Evolutionary conservation across 2,329 filamentous ascomycete genomes (phyloP).

Genomic region (Pseudocercospora fuligena): DNA sequence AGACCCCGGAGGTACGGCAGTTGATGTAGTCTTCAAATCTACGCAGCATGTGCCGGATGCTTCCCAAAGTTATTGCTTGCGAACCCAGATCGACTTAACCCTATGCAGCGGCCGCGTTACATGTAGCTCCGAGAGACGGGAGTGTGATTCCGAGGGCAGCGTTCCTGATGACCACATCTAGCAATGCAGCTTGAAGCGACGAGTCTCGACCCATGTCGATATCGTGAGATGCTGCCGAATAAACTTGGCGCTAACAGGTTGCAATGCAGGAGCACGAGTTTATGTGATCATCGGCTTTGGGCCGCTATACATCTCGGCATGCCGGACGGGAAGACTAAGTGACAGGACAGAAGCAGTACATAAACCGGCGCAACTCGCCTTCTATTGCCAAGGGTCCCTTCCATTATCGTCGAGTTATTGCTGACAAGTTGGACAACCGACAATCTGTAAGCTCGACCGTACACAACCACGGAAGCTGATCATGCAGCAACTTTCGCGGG

Average conservation of each 20-base stretch:
- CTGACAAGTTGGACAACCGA: background rate
- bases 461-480: background rate
- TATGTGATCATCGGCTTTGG: constrained; percentile 2
- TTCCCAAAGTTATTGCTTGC: background rate
- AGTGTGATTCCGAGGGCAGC: background rate
- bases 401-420: background rate
- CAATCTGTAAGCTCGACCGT: background rate
- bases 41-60: background rate
- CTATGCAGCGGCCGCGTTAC: background rate
- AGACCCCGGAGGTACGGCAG: constrained; percentile 2
- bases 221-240: background rate
- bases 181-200: background rate
- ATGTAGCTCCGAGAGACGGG: background rate
- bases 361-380: background rate
- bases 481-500: background rate
- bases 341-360: constrained; percentile 1
- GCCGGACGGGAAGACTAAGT: constrained; percentile 6
- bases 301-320: constrained; percentile 7
- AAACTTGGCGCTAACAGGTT: constrained; percentile 5
- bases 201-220: background rate
- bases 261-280: constrained; percentile 6
- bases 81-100: background rate
- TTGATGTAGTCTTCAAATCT: background rate
- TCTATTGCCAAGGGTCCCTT: background rate
- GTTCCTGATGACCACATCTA: background rate